Evolutionary conservation across 495 filamentous ascomycete species (phyloP).

Genomic region (Lindgomyces ingoldianus): DNA sequence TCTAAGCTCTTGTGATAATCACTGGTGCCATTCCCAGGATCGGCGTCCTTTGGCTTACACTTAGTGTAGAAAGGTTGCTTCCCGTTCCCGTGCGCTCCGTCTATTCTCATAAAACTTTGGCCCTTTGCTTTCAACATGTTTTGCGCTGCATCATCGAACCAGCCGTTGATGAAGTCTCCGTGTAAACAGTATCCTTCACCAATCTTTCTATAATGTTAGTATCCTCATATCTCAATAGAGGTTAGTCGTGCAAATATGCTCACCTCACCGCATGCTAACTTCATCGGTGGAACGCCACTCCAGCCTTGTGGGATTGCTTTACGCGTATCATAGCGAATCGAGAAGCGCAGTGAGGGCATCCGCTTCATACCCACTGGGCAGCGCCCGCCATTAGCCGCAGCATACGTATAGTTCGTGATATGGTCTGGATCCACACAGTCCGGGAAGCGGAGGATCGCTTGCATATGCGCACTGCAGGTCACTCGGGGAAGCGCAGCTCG

Average conservation of each 20-base stretch:
- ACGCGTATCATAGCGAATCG: conserved; percentile 16
- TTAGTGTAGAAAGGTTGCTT: conserved; percentile 4
- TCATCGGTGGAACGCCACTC: conserved; percentile 22
- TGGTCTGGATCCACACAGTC: conserved; percentile 19
- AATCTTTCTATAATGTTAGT: conserved; percentile 5
- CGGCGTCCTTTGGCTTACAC: conserved; percentile 17
- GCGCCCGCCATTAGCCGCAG: conserved; percentile 17
- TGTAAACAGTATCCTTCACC: conserved; percentile 29
- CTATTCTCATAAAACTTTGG: conserved; percentile 24
- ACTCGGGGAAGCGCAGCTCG: conserved; percentile 15
- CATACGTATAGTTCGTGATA: conserved; percentile 21
- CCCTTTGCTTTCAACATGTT: conserved; percentile 27
- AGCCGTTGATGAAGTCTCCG: conserved; percentile 29
- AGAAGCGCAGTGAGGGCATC: conserved; percentile 12
- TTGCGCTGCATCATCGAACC: conserved; percentile 20
- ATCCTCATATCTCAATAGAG: not conserved
- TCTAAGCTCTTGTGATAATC: conserved; percentile 27
- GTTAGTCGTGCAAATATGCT: not conserved
- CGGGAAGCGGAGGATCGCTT: conserved; percentile 18
- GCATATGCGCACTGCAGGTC: conserved; percentile 26
- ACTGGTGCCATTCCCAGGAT: conserved; percentile 10
- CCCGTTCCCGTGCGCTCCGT: conserved; percentile 17
- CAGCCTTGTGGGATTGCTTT: conserved; percentile 27
- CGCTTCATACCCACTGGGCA: conserved; percentile 21
- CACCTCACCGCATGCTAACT: conserved; percentile 22